Evolutionary conservation across 2,329 filamentous ascomycete species (phyloP), one percentile per base, ranked within the genome.

Genomic region (Diaporthe citri): DNA sequence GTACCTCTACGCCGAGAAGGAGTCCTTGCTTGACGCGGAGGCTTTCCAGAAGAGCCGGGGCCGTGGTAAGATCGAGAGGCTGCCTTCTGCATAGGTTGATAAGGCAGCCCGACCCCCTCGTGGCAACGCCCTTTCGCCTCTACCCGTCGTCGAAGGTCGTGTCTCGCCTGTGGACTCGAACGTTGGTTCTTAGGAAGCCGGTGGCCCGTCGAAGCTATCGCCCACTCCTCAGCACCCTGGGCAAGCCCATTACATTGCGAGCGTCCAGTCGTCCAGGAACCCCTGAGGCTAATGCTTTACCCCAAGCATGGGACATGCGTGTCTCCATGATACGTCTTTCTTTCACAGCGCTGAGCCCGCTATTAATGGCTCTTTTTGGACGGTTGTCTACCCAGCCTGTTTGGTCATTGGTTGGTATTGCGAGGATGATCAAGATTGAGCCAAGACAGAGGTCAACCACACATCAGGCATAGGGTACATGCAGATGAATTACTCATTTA

Each of bases 1-100:
- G 82, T 92, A 94, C 80, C 88, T 99, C 66, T 96, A 96, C 82
- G 88, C 89, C 25, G 92, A 71, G 36, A 72, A 66, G 48, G 75
- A 76, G n/a, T 67, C 74, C 34, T 59, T 76, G 60, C 73, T 76
- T 20, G 75, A 76, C 48, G 43, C 57, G 13, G 75, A 75, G 43
- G 75, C 75, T 22, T 52, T 76, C 15, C 75, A 75, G 43, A 76
- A 70, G 73, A 76, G 75, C 48, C 73, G 69, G 75, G 93, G 93
- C 74, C 89, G 90, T 80, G 94, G 92, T 51, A 92, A 92, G 78
- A 88, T 94, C 83, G 90, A 90, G 57, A 93, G 91, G 78, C 88
- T 98, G 72, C 95, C 95, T 69, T 79, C 86, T 46, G 69, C 73
- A 34, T 76, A 75, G 51, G 31, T 17, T 51, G 43, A 4, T n/a